A percentile compares a stretch with the other conserved stretches of the same genome.
Evolutionary conservation across 2,329 filamentous ascomycete species (phyloP).

Genomic region (Verticillium tricorpus): DNA sequence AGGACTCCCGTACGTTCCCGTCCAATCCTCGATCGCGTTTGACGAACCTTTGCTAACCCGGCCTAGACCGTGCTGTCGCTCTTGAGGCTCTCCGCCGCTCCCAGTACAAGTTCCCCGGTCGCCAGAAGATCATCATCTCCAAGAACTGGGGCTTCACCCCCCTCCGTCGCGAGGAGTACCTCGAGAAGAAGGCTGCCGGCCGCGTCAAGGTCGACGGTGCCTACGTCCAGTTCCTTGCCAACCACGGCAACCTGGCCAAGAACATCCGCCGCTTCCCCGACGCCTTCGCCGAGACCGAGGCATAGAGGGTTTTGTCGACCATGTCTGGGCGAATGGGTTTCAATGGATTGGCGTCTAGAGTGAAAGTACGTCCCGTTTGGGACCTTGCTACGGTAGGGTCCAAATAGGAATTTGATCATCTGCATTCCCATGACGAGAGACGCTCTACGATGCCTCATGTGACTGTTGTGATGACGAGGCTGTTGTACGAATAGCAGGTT

Average conservation of each 20-base stretch:
- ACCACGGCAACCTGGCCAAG: conserved; percentile 77
- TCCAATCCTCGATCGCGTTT: conserved; percentile 16
- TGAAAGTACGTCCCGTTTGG: conserved; percentile 31
- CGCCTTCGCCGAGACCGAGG: conserved; percentile 63
- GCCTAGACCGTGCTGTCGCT: conserved; percentile 75
- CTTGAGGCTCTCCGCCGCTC: conserved; percentile 98
- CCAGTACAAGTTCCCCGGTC: conserved; percentile 99
- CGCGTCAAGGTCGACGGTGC: conserved; percentile 96
- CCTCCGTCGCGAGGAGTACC: conserved; percentile 95
- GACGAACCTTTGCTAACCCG: neutral
- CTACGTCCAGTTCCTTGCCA: conserved; percentile 98
- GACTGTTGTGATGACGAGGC: neutral
- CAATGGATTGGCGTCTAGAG: conserved; percentile 36
- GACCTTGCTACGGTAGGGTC: conserved; percentile 14
- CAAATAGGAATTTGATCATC: conserved; percentile 16
- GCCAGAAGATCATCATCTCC: conserved; percentile 99
- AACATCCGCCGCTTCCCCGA: conserved; percentile 96
- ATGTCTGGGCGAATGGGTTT: conserved; percentile 14
- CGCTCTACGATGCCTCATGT: neutral
- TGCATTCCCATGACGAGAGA: conserved; percentile 13
- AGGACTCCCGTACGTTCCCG: conserved; percentile 78
- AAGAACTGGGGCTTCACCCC: conserved; percentile 99
- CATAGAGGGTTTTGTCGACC: conserved; percentile 34
- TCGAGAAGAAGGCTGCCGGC: conserved; percentile 89
- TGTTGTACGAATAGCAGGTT: neutral